These are phyloP conservation scores for Desmodesmus armatus DNA, from an alignment of 139 green algal species.

Conservation along the genomic window DNA sequence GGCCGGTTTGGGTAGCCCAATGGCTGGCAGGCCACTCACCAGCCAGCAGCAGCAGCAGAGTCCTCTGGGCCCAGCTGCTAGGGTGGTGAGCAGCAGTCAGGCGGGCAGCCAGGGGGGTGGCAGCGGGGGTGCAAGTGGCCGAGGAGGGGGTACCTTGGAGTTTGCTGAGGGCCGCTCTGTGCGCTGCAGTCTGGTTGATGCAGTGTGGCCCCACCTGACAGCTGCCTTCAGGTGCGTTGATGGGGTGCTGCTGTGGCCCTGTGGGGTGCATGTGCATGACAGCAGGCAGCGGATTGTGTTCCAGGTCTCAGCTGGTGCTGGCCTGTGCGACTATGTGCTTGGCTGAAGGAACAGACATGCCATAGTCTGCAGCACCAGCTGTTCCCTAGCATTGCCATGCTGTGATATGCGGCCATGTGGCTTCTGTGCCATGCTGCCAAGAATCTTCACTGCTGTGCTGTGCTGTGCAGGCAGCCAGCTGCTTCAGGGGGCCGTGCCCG, in stretches of 20 bases:
- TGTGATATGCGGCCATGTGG: too few species aligned
- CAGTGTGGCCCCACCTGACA: slow-evolving; percentile 39
- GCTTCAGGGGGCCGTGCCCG: not conserved
- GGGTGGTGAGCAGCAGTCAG: slow-evolving; percentile 18
- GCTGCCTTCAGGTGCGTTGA: slow-evolving; percentile 25
- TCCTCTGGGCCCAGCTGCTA: not conserved
- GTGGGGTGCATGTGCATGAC: not conserved
- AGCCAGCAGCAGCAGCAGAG: slow-evolving; percentile 23
- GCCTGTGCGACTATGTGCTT: too few species aligned
- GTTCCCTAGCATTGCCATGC: too few species aligned
- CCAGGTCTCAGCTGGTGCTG: not conserved
- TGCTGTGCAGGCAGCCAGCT: slow-evolving; percentile 28
- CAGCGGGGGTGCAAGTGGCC: not conserved
- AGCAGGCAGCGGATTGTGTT: not conserved
- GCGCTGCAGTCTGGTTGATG: slow-evolving; percentile 38
- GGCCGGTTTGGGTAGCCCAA: not conserved
- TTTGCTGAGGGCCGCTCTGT: slow-evolving; percentile 43
- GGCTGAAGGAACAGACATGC: too few species aligned
- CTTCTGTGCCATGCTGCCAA: too few species aligned
- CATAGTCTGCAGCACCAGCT: too few species aligned
- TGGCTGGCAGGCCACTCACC: not conserved
- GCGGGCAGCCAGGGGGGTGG: not conserved
- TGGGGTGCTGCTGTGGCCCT: not conserved
- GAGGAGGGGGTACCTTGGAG: not conserved
- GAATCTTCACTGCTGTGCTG: not conserved